phyloP scores from a whole-genome alignment of 2,329 filamentous ascomycete species.

The Diatrype stigma region DNA sequence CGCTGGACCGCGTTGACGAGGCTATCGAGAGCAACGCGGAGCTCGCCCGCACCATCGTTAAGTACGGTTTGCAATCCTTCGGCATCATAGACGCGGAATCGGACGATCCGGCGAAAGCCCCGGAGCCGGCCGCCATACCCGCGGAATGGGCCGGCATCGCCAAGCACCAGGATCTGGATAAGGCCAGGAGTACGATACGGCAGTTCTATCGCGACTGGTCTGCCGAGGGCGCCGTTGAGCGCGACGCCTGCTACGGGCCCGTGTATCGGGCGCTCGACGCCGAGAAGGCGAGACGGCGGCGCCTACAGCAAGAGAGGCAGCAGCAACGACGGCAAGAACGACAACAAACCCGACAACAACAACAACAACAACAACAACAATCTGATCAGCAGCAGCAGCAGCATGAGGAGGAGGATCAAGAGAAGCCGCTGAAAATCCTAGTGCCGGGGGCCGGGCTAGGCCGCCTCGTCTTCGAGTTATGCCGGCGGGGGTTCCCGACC shows the following conservation, averaged over 20 bases:
- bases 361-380: neutral
- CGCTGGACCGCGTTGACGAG: conserved; percentile 73
- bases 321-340: neutral
- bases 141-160: conserved; percentile 67
- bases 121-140: conserved; percentile 42
- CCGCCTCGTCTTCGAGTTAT: conserved; percentile 84
- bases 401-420: conserved; percentile 5
- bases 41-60: conserved; percentile 73
- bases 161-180: conserved; percentile 74
- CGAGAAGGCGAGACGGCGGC: conserved; percentile 33
- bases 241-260: conserved; percentile 72
- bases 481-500: conserved; percentile 63
- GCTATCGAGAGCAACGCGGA: conserved; percentile 87
- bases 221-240: conserved; percentile 67
- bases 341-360: neutral
- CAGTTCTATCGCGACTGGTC: conserved; percentile 98
- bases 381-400: neutral
- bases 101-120: conserved; percentile 29
- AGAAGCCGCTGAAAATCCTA: conserved; percentile 59
- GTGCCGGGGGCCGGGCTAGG: conserved; percentile 89
- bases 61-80: conserved; percentile 65
- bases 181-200: conserved; percentile 84
- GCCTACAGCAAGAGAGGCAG: conserved; percentile 24
- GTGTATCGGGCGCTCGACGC: conserved; percentile 61
- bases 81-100: conserved; percentile 36